Evolutionary conservation across 2,329 filamentous ascomycete species (phyloP).

Genomic region (Talaromyces sp.): DNA sequence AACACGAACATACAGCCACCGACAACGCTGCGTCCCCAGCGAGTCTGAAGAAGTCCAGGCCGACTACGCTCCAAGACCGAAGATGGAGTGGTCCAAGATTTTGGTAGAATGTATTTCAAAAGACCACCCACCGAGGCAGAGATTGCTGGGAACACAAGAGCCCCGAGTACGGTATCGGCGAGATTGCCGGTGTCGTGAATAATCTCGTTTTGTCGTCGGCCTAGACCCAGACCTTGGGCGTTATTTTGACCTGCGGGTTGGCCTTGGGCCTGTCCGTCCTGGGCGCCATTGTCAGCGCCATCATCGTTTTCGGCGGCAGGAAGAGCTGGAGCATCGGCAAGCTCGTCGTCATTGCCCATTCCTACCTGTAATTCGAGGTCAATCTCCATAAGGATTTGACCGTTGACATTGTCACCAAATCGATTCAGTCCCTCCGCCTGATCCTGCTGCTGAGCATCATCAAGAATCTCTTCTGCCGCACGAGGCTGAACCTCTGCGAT

Average conservation of each 20-base stretch:
- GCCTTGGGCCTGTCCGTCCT: conserved; percentile 28
- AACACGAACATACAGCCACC: conserved; percentile 89
- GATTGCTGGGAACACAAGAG: conserved; percentile 78
- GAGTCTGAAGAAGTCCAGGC: conserved; percentile 73
- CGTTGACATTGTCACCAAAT: conserved; percentile 36
- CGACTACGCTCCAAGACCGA: conserved; percentile 44
- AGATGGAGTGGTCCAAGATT: conserved; percentile 62
- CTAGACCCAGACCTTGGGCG: conserved; percentile 33
- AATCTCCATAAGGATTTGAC: conserved; percentile 52
- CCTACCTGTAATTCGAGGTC: conserved; percentile 56
- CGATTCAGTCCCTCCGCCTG: conserved; percentile 34
- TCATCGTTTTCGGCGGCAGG: conserved; percentile 25
- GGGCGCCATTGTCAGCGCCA: conserved; percentile 31
- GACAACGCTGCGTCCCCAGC: conserved; percentile 85
- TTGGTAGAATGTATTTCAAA: conserved; percentile 69
- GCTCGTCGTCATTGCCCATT: conserved; percentile 49
- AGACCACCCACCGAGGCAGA: conserved; percentile 77
- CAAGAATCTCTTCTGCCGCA: conserved; percentile 44
- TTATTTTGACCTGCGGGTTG: conserved; percentile 25
- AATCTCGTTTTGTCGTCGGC: conserved; percentile 50
- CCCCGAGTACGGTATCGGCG: conserved; percentile 65
- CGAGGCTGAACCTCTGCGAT: conserved; percentile 64
- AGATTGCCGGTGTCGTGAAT: conserved; percentile 58
- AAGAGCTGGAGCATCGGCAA: conserved; percentile 31
- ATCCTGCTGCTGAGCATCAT: conserved; percentile 38